Base-by-base conservation (phyloP, 2,329 filamentous ascomycete genomes). In the Scedosporium apiospermum region DNA sequence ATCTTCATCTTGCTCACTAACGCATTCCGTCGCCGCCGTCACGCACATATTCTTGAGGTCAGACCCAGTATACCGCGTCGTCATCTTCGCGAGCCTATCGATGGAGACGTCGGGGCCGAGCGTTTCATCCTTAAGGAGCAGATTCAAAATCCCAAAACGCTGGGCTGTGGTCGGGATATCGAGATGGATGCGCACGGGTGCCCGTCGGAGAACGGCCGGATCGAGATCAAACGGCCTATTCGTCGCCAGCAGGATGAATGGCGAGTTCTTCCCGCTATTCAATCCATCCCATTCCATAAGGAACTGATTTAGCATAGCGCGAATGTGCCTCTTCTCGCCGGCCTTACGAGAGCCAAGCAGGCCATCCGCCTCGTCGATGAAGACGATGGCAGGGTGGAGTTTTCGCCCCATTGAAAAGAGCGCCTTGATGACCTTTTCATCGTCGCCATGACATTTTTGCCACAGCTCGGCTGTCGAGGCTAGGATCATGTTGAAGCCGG, bases 371-470 rank as follows among this genome's bases (percentile, higher is more conserved):
- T 99, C 95, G 72, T 99, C 95, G 68, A 99, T 98, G 80, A 99
- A 99, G 75, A 99, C 96, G 75, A 99, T 99, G 77, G 95, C 99
- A 3, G 95, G 95, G 0, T 95, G 90, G 75, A 91, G 96, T 81
- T 98, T 98, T 64, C 95, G 87, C n/a, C 95, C 95, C 69, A 91
- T 96, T 63, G 91, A 88, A 71, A 99, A 99, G 60, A 99, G 79
- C 75, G 99, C 95, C 69, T 95, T 87, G 60, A 99, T 95, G 76
- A 95, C 86, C 30, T 93, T 97, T 23, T 95, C 91, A 75, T 95
- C 95, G 64, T 99, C 95, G 85, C 95, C 95, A 60, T 99, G 95
- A 73, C 98, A 99, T 93, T 99, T 99, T 77, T 99, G 95, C 41
- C 99, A 93, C 72, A 99, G 99, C 74, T 99, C 95, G 58, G 95